These are phyloP conservation scores for Protomyces gravidus DNA, from an alignment of 1,139 yeast genomes.

Conservation along the genomic window DNA sequence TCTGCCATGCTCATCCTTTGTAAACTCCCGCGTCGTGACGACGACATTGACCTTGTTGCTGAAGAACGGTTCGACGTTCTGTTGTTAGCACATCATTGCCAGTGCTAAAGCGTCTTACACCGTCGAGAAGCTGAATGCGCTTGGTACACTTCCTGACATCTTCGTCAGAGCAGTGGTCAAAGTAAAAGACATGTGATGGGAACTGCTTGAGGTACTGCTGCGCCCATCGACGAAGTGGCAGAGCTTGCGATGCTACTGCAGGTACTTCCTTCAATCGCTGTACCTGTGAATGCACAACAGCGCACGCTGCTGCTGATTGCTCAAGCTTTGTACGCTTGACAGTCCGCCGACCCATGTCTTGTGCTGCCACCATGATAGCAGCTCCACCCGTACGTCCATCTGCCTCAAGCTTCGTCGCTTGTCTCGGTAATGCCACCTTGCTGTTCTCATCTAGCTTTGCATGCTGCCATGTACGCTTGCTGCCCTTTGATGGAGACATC, in stretches of 20 bases:
- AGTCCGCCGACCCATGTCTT: not conserved
- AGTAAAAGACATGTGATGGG: conserved; percentile 69
- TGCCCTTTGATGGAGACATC: not conserved
- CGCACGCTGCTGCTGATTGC: not conserved
- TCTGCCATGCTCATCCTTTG: not conserved
- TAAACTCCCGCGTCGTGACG: conserved; percentile 53
- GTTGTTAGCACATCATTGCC: conserved; percentile 3
- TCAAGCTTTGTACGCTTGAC: not conserved
- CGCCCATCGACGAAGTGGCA: conserved; percentile 53
- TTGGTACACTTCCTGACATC: conserved; percentile 43
- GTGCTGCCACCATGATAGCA: not conserved
- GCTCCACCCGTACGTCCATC: not conserved
- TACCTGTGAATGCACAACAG: too few relatives aligned
- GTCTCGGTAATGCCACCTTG: not conserved
- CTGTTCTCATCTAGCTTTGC: not conserved
- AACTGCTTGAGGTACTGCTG: conserved; percentile 74
- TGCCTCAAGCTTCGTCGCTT: not conserved
- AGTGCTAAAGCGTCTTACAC: conserved; percentile 34
- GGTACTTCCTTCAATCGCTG: not conserved
- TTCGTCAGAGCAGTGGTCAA: conserved; percentile 58
- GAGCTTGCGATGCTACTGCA: not conserved
- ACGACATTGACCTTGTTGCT: conserved; percentile 77
- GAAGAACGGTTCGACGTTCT: conserved; percentile 63
- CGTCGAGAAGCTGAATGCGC: conserved; percentile 40
- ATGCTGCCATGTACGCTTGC: not conserved